These are phyloP conservation scores for Microbotryum scabiosae DNA, from an alignment of 1,284 basidiomycete species.

Conservation along the genomic window DNA sequence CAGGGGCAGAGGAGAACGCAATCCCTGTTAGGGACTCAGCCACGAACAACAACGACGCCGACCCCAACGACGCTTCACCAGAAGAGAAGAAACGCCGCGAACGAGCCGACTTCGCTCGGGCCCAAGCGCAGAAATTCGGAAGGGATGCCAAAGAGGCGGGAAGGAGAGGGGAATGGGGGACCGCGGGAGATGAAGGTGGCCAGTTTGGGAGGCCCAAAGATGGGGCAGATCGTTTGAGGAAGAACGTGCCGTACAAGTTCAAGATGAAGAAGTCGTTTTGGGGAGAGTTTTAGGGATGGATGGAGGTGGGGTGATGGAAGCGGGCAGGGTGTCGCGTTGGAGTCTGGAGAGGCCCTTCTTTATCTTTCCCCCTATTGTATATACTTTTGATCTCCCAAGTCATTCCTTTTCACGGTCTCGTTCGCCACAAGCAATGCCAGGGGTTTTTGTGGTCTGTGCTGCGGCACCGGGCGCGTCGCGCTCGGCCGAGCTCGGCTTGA, in stretches of 20 bases:
- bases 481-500: too few relatives aligned
- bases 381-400: too few relatives aligned
- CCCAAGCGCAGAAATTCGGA: conserved; percentile 29
- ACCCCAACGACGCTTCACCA: too few relatives aligned
- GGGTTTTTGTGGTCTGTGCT: too few relatives aligned
- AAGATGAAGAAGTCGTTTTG: conserved; percentile 9
- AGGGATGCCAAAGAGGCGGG: conserved; percentile 26
- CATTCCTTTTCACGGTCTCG: too few relatives aligned
- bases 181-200: conserved; percentile 1
- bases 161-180: conserved; percentile 25
- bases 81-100: conserved; percentile 23
- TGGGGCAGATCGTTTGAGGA: conserved; percentile 30
- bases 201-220: conserved; percentile 33
- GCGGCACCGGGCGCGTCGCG: too few relatives aligned
- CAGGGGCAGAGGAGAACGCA: not conserved
- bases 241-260: conserved; percentile 34
- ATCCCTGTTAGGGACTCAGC: not conserved
- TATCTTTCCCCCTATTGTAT: too few relatives aligned
- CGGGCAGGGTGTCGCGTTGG: too few relatives aligned
- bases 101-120: conserved; percentile 18
- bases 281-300: conserved; percentile 14
- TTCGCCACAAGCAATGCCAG: too few relatives aligned
- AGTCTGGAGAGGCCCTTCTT: too few relatives aligned
- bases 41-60: too few relatives aligned
- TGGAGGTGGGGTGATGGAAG: too few relatives aligned